Base-by-base conservation (phyloP, 805 yeast species). In the Candida easanensis region DNA sequence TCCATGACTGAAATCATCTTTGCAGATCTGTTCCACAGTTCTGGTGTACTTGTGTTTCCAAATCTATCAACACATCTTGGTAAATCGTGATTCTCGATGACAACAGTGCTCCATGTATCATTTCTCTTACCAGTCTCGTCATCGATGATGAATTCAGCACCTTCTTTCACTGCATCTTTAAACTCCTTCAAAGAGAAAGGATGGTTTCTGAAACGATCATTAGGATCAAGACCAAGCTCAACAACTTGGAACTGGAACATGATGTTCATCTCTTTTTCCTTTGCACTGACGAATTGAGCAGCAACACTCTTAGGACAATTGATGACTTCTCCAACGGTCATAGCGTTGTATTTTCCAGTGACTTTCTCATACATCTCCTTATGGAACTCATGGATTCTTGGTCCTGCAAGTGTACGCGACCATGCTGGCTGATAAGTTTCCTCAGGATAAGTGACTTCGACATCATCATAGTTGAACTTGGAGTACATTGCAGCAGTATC, bases 241-340 rank as follows among this genome's bases (percentile, higher is more conserved):
- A 58, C 59, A 25, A 56, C 54, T 16, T 57, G 57, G 35, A 65
- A 71, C 48, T 64, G 52, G 56, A 71, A 71, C 52, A 70, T 57
- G 67, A 65, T 66, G 52, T 66, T 59, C 64, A 71, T 60, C 51
- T 70, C 74, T 45, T 66, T 60, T 45, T 58, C 53, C 33, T 53
- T 51, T 8, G 64, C 66, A 48, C 61, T 52, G 32, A 71, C 76
- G 52, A 70, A 75, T 45, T 69, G 64, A 52, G 70, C 57, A 5
- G 72, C 62, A 26, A 69, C 69, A 34, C 68, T 74, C 38, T 66
- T 64, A 5, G 69, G 48, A 33, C 71, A 65, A 42, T 60, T 60
- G 14, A 78, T 77, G 39, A 74, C 74, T 54, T 78, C 82, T 34
- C 82, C 83, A 25, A 78, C 82, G 7, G 82, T 74, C 73, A 78